These are phyloP conservation scores for Ophiostoma ulmi DNA, from an alignment of 2,329 filamentous ascomycete genomes.

Conservation along the genomic window DNA sequence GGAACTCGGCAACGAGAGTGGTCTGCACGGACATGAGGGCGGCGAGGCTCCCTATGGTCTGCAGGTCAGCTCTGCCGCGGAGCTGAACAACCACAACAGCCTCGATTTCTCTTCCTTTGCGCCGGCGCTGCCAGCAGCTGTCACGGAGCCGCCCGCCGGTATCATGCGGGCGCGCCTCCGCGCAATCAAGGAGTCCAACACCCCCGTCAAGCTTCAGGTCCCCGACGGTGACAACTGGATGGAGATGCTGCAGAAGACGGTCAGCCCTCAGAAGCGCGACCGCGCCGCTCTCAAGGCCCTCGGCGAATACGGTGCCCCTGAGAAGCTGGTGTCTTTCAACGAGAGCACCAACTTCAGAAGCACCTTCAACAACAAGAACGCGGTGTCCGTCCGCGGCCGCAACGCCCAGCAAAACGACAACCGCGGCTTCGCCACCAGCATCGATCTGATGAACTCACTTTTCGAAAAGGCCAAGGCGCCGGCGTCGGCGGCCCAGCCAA, in stretches of 20 bases:
- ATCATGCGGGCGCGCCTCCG: conserved; percentile 60
- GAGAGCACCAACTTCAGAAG: conserved; percentile 31
- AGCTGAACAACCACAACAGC: conserved; percentile 43
- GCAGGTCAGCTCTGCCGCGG: conserved; percentile 68
- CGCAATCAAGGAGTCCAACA: conserved; percentile 55
- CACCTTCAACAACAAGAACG: conserved; percentile 32
- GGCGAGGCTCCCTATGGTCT: conserved; percentile 75
- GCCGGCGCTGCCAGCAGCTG: conserved; percentile 43
- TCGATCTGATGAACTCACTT: conserved; percentile 93
- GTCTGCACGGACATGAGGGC: conserved; percentile 59
- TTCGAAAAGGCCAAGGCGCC: conserved; percentile 68
- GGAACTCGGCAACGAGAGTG: conserved; percentile 72
- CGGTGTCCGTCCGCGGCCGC: conserved; percentile 33
- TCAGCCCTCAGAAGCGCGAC: conserved; percentile 89
- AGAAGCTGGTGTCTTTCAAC: conserved; percentile 39
- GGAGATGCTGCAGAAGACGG: conserved; percentile 86
- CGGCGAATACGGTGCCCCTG: conserved; percentile 54
- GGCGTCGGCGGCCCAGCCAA: conserved; percentile 40
- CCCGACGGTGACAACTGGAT: conserved; percentile 81
- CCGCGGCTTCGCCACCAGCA: conserved; percentile 75
- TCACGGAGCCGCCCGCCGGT: conserved; percentile 53
- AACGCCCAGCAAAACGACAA: conserved; percentile 42
- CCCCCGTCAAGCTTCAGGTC: conserved; percentile 56
- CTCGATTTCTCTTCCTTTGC: conserved; percentile 46
- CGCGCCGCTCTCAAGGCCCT: conserved; percentile 62